Evolutionary conservation across 257 asterid genomes (phyloP).

Genomic region (Nicotiana tabacum): DNA sequence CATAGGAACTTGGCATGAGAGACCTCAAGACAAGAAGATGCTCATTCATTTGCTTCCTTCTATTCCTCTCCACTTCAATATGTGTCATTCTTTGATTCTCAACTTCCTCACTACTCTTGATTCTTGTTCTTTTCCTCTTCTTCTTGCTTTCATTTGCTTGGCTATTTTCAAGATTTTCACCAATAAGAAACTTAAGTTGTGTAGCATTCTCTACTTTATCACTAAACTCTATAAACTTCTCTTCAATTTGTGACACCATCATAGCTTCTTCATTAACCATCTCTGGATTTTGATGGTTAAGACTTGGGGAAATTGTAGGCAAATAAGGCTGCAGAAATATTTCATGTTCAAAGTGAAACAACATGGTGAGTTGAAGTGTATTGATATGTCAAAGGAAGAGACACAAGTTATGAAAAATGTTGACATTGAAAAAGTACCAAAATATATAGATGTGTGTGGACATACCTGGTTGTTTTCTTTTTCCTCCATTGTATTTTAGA

Average conservation of each 20-base stretch:
- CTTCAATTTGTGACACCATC: slow-evolving; percentile 35
- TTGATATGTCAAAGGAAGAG: neutral
- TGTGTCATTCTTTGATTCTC: slow-evolving; percentile 98
- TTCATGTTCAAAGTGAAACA: slow-evolving; percentile 29
- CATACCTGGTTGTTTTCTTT: slow-evolving; percentile 57
- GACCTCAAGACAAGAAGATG: slow-evolving; percentile 86
- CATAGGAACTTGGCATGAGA: slow-evolving; percentile 97
- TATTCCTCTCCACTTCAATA: slow-evolving; percentile 83
- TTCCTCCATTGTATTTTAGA: slow-evolving; percentile 47
- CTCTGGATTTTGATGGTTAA: slow-evolving; percentile 47
- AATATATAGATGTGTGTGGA: neutral
- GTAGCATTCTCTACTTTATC: slow-evolving; percentile 7
- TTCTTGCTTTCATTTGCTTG: slow-evolving; percentile 29
- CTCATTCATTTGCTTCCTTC: slow-evolving; percentile 95
- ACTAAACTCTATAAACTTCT: neutral
- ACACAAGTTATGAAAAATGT: no score
- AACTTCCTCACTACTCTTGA: slow-evolving; percentile 77
- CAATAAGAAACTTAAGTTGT: slow-evolving; percentile 33
- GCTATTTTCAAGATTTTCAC: slow-evolving; percentile 36
- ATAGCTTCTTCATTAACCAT: slow-evolving; percentile 55
- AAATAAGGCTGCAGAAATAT: slow-evolving; percentile 37
- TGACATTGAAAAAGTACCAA: neutral
- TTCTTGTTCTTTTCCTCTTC: slow-evolving; percentile 72
- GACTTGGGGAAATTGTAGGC: slow-evolving; percentile 27
- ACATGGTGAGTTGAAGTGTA: slow-evolving; percentile 26